These are phyloP conservation scores for Ustilago cynodontis DNA, from an alignment of 1,284 basidiomycete species.

Conservation along the genomic window DNA sequence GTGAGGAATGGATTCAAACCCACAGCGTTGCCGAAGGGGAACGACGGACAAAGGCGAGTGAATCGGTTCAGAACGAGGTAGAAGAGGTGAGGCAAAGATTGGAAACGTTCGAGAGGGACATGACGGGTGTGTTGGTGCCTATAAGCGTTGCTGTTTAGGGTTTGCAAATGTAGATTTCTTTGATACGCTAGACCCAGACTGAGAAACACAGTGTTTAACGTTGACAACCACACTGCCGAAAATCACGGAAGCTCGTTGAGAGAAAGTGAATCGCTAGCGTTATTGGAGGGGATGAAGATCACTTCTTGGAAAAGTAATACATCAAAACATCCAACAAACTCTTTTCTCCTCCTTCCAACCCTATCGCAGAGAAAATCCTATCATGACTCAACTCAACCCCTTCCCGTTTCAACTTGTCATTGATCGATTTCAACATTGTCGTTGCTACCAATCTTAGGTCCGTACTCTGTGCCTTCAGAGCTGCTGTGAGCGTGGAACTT, in stretches of 20 bases:
- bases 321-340: constrained; percentile 53
- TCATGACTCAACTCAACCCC: constrained; percentile 16
- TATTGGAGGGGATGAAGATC: too few species aligned
- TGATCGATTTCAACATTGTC: constrained; percentile 31
- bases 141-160: constrained; percentile 8
- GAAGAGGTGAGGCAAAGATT: constrained; percentile 17
- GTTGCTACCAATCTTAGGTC: constrained; percentile 22
- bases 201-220: too few species aligned
- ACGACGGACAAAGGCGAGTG: not conserved
- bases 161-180: not conserved
- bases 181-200: too few species aligned
- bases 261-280: too few species aligned
- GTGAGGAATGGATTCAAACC: constrained; percentile 27
- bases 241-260: too few species aligned
- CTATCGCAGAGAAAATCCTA: constrained; percentile 34
- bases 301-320: constrained; percentile 47
- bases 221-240: too few species aligned
- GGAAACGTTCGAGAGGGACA: constrained; percentile 18
- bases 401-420: constrained; percentile 8
- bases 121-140: constrained; percentile 29
- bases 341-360: not conserved
- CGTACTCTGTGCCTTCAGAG: not conserved
- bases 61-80: constrained; percentile 37
- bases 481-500: not conserved
- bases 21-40: not conserved